phyloP scores from a whole-genome alignment of 2,329 filamentous ascomycete species.

The Niveomyces coronatus region DNA sequence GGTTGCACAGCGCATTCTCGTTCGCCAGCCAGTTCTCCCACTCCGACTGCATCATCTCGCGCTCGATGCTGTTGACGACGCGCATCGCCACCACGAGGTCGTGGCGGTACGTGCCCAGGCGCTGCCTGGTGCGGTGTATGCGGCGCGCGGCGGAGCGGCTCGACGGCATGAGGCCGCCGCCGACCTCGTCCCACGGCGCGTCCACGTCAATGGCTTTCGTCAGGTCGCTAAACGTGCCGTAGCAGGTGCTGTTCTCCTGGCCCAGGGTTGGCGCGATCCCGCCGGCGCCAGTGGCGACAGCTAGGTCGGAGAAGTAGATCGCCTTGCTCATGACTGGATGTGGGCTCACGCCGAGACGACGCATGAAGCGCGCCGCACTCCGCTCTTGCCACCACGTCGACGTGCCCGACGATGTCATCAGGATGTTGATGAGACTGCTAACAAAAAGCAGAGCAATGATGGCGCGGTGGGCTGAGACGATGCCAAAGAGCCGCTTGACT shows the following conservation, averaged over 20 bases:
- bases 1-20: conserved; percentile 66
- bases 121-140: conserved; percentile 70
- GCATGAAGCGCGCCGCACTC: conserved; percentile 72
- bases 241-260: conserved; percentile 43
- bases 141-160: conserved; percentile 50
- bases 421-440: conserved; percentile 62
- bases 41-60: conserved; percentile 74
- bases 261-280: conserved; percentile 25
- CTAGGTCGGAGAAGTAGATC: conserved; percentile 73
- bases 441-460: conserved; percentile 58
- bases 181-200: conserved; percentile 42
- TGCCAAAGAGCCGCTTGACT: conserved; percentile 54
- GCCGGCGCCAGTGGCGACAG: conserved; percentile 43
- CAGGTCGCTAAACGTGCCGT: conserved; percentile 51
- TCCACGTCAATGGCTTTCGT: conserved; percentile 49
- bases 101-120: conserved; percentile 74
- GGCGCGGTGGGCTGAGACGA: conserved; percentile 62
- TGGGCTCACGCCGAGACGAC: conserved; percentile 65
- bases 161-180: conserved; percentile 33
- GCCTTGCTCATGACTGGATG: conserved; percentile 74
- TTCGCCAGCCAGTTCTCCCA: conserved; percentile 88
- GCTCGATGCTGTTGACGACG: conserved; percentile 80
- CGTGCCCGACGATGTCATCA: conserved; percentile 63
- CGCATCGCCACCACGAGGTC: conserved; percentile 85
- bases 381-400: conserved; percentile 80